Percentiles rank a stretch among this genome's conserved stretches.
phyloP scores from a whole-genome alignment of 345 rosid species.

The Erucastrum elatum region DNA sequence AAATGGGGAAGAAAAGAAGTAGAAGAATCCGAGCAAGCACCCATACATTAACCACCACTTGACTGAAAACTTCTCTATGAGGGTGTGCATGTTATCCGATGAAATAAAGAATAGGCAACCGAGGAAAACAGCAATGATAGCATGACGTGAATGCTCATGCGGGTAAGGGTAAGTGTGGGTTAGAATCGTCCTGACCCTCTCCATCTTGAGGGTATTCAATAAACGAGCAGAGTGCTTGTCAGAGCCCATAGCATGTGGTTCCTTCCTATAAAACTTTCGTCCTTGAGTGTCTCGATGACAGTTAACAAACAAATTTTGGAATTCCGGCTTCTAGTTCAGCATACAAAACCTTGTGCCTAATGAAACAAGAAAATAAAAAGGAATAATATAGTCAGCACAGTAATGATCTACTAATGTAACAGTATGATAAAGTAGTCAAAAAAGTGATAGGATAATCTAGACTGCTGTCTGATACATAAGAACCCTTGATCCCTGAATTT shows the following conservation, averaged over 20 bases:
- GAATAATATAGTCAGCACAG: constrained; percentile 5
- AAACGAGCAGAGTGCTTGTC: constrained; percentile 55
- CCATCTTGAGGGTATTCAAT: constrained; percentile 68
- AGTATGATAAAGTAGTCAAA: too few species aligned
- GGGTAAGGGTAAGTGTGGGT: constrained; percentile 91
- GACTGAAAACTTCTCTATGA: constrained; percentile 81
- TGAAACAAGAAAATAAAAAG: background rate
- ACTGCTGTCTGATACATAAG: background rate
- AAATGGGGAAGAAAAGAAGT: constrained; percentile 97
- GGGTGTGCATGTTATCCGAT: constrained; percentile 94
- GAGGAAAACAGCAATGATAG: constrained; percentile 83
- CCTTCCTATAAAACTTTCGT: background rate
- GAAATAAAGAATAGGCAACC: constrained; percentile 98
- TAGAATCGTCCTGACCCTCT: constrained; percentile 85
- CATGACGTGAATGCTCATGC: constrained; percentile 98
- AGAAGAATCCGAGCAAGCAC: constrained; percentile 96
- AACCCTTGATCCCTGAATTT: too few species aligned
- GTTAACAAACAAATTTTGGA: constrained; percentile 8
- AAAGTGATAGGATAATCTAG: background rate
- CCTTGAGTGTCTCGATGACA: constrained; percentile 20
- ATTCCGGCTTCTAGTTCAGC: constrained; percentile 10
- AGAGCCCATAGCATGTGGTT: constrained; percentile 49
- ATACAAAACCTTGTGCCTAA: constrained; percentile 22
- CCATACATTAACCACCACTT: constrained; percentile 99
- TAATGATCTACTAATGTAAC: constrained; percentile 14